Base-by-base conservation (phyloP, 345 rosid species). In the Euphorbia tirucalli region DNA sequence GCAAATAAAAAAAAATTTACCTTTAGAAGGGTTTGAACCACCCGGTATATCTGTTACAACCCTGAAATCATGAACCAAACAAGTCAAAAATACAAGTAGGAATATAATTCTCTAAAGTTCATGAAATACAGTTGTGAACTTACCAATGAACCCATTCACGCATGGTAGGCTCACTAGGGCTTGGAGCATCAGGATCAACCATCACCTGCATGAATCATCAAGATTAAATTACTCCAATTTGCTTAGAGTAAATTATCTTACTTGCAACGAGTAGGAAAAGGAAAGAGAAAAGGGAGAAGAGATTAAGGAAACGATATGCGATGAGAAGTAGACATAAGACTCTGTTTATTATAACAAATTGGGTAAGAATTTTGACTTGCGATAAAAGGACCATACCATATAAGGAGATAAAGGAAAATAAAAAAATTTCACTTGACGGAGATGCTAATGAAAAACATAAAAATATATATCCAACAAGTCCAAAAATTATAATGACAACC, bases 101-200 rank as follows among this genome's bases (percentile, higher is more conserved):
- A 16, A 13, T 6, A 46, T 46, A 46, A 13, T 46, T 46, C 11
- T 13, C 1, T 16, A 46, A 46, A 5, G 19, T 6, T 11, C 18
- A 13, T 6, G 19, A 46, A 7, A 16, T 46, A 46, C 11, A 7
- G 11, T 46, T 46, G 11, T 46, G 16, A 6, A 16, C 78, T 4
- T n/a, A 93, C 98, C 98, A 93, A 58, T 93, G 98, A 70, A 88
- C 80, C 97, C 93, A 89, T 73, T 93, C 98, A 68, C 98, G 78
- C 91, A 87, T 77, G 81, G 74, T 80, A 2, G 98, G 98, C 74
- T 90, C 97, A 68, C 98, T 89, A 11, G 98, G 98, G 59, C 97
- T 90, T 5, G 98, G 98, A 27, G 98, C 98, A 72, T 93, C 98
- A 55, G 98, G 97, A 74, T 93, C 97, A 27, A 85, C 88, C 98